These are phyloP conservation scores for Pleurotus tuber-regium DNA, from an alignment of 768 basidiomycete species.

Conservation along the genomic window DNA sequence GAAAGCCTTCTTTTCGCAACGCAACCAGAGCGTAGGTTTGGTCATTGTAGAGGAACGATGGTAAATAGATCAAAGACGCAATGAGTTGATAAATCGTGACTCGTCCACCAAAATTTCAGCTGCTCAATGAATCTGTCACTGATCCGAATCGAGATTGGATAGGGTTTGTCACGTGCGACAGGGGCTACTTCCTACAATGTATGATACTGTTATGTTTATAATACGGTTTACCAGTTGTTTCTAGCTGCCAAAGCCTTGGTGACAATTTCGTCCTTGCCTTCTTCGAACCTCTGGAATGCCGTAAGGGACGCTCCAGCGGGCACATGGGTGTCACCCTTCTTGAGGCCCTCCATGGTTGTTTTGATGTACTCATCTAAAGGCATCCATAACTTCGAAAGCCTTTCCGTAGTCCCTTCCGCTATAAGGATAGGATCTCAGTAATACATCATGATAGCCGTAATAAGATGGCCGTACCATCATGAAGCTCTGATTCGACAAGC, in stretches of 20 bases:
- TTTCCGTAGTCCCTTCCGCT: constrained; percentile 52
- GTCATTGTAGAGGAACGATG: constrained; percentile 49
- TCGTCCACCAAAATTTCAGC: constrained; percentile 15
- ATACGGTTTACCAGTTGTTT: background rate
- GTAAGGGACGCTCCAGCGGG: constrained; percentile 22
- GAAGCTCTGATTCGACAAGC: constrained; percentile 62
- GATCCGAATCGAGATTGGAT: constrained; percentile 5
- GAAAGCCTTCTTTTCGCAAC: constrained; percentile 95
- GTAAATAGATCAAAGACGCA: too few species aligned
- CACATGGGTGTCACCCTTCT: constrained; percentile 29
- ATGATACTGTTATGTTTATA: background rate
- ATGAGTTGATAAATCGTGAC: constrained; percentile 4
- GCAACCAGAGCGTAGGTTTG: constrained; percentile 75
- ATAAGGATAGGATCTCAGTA: background rate
- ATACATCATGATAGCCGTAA: background rate
- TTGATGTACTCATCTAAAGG: constrained; percentile 45
- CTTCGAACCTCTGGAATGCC: constrained; percentile 29
- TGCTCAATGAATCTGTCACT: constrained; percentile 14
- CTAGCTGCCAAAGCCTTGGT: background rate
- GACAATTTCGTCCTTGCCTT: constrained; percentile 28
- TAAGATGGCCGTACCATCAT: constrained; percentile 41
- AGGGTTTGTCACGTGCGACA: background rate
- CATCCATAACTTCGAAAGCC: constrained; percentile 53
- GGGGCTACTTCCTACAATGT: background rate
- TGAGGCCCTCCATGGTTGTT: constrained; percentile 34